Base-by-base conservation (phyloP, 441 rosid species). In the Capsella rubella region DNA sequence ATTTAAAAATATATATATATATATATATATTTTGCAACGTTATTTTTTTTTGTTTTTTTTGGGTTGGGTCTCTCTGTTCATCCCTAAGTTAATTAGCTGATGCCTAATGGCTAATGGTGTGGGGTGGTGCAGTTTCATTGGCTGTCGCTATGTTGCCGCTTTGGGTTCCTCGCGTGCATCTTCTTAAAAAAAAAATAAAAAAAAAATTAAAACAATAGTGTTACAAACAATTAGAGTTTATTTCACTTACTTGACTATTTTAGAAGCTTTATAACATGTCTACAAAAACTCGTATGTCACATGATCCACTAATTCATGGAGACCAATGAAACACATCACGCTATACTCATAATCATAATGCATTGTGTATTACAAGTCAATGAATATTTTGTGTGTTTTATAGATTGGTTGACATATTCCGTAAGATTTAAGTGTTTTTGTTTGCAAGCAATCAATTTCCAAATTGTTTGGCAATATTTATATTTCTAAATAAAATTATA, bases 151-250 rank as follows among this genome's bases (percentile, higher is more conserved):
- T 43, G 18, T 32, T 37, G 31, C 40, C 40, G 55, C 76, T 63
- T 58, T 66, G 71, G 72, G 29, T 73, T 71, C 53, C 66, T 73
- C 72, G 67, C 72, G 37, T 59, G 46, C 56, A 9, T 69, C 21
- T 42, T 16, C 18, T 16, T 16, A 16, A 16, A 16, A 16, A 16
- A 16, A 16, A 16, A 16, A n/a, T n/a, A 16, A 16, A 16, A 16
- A 16, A 16, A 16, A 16, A 16, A 16, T 16, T 21, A 21, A 21
- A 21, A 21, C 25, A 21, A 21, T 2, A 21, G 25, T 21, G 25
- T 21, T 21, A 1, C 25, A 21, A 21, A 21, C 25, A 21, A 21
- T 21, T 21, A 21, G 25, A 21, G 25, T 21, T 21, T 21, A 21
- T 2, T 21, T 21, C 2, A 21, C 25, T 21, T 21, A 21, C 25